Evolutionary conservation across 345 rosid species (phyloP), one percentile per base, ranked within the genome.

Genomic region (Citrus hindsii): DNA sequence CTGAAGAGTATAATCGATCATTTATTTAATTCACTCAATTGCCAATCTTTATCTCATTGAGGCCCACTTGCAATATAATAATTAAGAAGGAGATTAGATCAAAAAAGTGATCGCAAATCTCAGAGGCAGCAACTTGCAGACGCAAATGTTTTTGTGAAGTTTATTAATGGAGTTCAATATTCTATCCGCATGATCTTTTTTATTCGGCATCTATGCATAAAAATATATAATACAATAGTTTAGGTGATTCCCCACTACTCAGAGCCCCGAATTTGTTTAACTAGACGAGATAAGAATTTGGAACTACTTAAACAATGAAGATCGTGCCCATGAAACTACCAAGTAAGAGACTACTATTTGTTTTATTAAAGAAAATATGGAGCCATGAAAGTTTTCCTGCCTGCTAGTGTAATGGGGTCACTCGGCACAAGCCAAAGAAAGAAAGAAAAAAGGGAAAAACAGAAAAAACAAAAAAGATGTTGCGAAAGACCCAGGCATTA

Each of bases 211-310:
- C 51, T 51, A 74, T 62, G 38, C 12, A 56, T 53, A 53, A 53
- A 53, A 14, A 27, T 60, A 77, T 79, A 67, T 61, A 72, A 74
- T 33, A 25, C 25, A 48, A 66, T 46, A 75, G 46, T 83, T 83
- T 88, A 80, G 91, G 87, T 77, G 86, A 85, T 81, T 77, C 79
- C 69, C 83, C 89, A 86, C 85, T 80, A 80, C 14, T 42, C 72
- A 80, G 75, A 40, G 79, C 37, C 75, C 56, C 64, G 28, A 30
- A 83, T 73, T 62, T 71, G 77, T 73, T 46, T 25, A 5, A 24
- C 25, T 19, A 38, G 68, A 69, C 32, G 72, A 77, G 71, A 51
- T 69, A 69, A 75, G 38, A n/a, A 24, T 28, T 66, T 56, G 19
- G 51, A 32, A 56, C 6, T 48, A 76, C 38, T 73, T 9, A 71